A percentile compares a stretch with the other conserved stretches of the same genome.
Evolutionary conservation across 2,329 filamentous ascomycete genomes (phyloP).

Genomic region (Ophiocordyceps robertsii): DNA sequence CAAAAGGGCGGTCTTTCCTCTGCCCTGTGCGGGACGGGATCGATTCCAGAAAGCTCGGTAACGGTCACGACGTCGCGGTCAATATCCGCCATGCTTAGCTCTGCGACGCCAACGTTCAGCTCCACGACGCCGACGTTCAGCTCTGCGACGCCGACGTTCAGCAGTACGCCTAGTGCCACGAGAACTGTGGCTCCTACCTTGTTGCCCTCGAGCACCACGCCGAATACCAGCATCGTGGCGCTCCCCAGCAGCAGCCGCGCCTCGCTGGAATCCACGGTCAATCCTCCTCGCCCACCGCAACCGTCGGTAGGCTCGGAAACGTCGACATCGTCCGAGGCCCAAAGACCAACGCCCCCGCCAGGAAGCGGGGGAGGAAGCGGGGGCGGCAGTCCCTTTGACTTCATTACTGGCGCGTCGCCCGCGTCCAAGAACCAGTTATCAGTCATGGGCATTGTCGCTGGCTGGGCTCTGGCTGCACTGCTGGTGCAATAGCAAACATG

Average conservation of each 20-base stretch:
- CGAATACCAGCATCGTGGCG: background rate
- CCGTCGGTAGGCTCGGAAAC: background rate
- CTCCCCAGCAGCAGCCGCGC: no score
- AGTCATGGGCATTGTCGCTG: background rate
- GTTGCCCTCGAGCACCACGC: background rate
- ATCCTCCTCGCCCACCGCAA: background rate
- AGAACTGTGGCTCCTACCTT: background rate
- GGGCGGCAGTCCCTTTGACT: slow-evolving; percentile 11
- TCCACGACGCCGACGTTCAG: background rate
- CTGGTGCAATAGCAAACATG: background rate
- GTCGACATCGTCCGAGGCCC: slow-evolving; percentile 1
- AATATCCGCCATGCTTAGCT: no score
- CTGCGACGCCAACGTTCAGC: background rate
- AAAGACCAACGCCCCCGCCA: slow-evolving; percentile 4
- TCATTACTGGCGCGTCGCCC: background rate
- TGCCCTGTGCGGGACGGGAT: slow-evolving; percentile 17
- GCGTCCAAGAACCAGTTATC: background rate
- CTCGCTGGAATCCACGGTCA: background rate
- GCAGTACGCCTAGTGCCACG: background rate
- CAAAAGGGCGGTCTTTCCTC: slow-evolving; percentile 21
- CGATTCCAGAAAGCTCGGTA: no score
- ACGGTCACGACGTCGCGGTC: no score
- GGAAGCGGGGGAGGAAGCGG: slow-evolving; percentile 9
- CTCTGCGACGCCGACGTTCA: background rate
- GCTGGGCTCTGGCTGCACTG: background rate